These are phyloP conservation scores for Phylloporus arenicola DNA, from an alignment of 768 basidiomycete genomes.

Conservation along the genomic window DNA sequence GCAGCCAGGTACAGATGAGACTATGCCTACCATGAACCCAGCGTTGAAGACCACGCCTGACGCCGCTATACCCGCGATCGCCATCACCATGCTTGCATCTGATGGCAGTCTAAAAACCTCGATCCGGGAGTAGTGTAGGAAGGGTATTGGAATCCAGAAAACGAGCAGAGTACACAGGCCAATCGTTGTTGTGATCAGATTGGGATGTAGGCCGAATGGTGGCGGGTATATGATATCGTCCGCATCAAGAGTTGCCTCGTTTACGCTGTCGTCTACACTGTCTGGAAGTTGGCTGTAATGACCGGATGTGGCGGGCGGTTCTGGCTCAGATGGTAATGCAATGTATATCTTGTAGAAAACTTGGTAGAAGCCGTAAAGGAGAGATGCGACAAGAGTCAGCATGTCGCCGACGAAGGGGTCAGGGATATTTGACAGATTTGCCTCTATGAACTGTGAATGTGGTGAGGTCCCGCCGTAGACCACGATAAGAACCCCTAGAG, in stretches of 20 bases:
- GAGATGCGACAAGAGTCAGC: constrained; percentile 64
- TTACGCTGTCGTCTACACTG: constrained; percentile 29
- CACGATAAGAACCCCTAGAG: constrained; percentile 71
- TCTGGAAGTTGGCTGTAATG: constrained; percentile 44
- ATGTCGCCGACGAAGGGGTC: constrained; percentile 69
- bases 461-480: constrained; percentile 65
- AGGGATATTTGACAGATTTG: constrained; percentile 21
- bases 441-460: constrained; percentile 11
- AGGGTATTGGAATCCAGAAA: constrained; percentile 74
- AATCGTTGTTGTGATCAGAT: constrained; percentile 73
- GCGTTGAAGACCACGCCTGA: constrained; percentile 79
- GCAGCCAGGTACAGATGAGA: background rate
- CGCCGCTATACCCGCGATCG: constrained; percentile 63
- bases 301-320: constrained; percentile 35
- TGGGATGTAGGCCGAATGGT: constrained; percentile 83
- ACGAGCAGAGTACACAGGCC: constrained; percentile 69
- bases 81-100: constrained; percentile 37
- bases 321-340: constrained; percentile 62
- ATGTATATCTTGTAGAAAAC: constrained; percentile 80
- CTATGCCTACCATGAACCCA: constrained; percentile 66
- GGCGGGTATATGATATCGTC: constrained; percentile 47
- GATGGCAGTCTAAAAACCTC: constrained; percentile 68
- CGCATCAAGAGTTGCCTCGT: constrained; percentile 19
- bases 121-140: constrained; percentile 60
- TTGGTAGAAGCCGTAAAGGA: constrained; percentile 74